Conservation (phyloP, 2,329 filamentous ascomycete genomes). For the Dothiorella sarmentorum region DNA sequence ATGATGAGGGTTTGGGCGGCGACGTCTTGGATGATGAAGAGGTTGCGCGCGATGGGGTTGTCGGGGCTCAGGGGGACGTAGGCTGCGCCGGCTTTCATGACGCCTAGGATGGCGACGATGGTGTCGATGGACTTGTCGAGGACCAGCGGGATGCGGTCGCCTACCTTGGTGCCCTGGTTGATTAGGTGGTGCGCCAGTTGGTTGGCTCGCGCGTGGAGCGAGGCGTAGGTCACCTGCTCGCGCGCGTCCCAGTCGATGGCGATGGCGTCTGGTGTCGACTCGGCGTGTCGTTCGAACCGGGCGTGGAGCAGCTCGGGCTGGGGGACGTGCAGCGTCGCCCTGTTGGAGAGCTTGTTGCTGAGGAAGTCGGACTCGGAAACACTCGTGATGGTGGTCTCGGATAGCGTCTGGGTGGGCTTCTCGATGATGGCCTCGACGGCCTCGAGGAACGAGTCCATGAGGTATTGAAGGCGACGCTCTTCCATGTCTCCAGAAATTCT, state of each 20-base stretch:
- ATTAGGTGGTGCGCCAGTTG: not conserved
- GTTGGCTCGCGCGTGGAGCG: not conserved
- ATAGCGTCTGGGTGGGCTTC: not conserved
- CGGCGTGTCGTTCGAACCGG: not conserved
- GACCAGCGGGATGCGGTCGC: conserved; percentile 28
- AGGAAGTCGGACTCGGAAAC: not conserved
- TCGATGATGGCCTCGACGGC: not conserved
- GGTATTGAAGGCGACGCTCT: not conserved
- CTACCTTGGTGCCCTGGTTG: not conserved
- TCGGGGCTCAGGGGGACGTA: conserved; percentile 38
- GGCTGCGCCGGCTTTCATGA: conserved; percentile 36
- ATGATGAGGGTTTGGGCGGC: conserved; percentile 22
- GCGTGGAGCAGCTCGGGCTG: not conserved
- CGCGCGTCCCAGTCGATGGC: not conserved
- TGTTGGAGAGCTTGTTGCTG: not conserved
- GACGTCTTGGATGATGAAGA: conserved; percentile 34
- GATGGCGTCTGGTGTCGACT: not conserved
- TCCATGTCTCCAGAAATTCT: not conserved
- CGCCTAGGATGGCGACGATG: conserved; percentile 34
- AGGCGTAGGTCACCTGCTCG: not conserved
- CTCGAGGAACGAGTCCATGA: not conserved
- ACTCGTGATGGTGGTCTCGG: not conserved
- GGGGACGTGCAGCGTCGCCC: not conserved
- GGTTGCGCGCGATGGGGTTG: conserved; percentile 31
- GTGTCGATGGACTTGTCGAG: conserved; percentile 37